Evolutionary conservation across 2,329 filamentous ascomycete species (phyloP).

Genomic region (Calonectria hongkongensis): DNA sequence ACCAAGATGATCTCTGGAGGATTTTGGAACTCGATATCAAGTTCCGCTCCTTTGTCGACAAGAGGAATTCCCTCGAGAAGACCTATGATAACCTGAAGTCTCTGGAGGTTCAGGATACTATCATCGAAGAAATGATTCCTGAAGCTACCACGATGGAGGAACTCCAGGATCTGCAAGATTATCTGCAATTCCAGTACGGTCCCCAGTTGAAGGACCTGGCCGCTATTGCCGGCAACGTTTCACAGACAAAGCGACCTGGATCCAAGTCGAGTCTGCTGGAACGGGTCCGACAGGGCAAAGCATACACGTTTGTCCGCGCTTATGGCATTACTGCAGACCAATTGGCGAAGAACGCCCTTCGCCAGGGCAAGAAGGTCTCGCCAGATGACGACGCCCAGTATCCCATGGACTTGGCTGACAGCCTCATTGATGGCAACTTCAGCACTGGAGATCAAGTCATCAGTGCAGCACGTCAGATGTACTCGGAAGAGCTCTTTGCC

Average conservation of each 20-base stretch:
- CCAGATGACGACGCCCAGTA: constrained; percentile 88
- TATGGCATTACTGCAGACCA: constrained; percentile 94
- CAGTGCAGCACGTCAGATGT: constrained; percentile 88
- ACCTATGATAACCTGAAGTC: constrained; percentile 84
- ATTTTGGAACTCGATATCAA: constrained; percentile 97
- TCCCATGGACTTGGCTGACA: constrained; percentile 92
- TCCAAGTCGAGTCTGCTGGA: constrained; percentile 88
- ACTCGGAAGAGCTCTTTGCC: constrained; percentile 90
- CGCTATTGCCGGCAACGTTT: constrained; percentile 76
- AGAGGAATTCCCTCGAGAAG: constrained; percentile 88
- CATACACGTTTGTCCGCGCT: constrained; percentile 88
- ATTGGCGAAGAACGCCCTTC: constrained; percentile 89
- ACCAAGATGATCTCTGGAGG: constrained; percentile 95
- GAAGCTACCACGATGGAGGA: constrained; percentile 93
- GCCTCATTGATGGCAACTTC: constrained; percentile 83
- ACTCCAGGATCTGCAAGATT: constrained; percentile 96
- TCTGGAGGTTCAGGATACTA: constrained; percentile 79
- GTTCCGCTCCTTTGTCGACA: constrained; percentile 93
- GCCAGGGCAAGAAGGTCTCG: constrained; percentile 85
- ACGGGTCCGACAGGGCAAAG: constrained; percentile 85
- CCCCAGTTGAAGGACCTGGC: constrained; percentile 88
- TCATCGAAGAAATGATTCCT: constrained; percentile 88
- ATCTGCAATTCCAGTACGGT: constrained; percentile 95
- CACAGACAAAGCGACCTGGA: constrained; percentile 86
- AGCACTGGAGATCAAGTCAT: constrained; percentile 85